phyloP scores from a whole-genome alignment of 139 green algal species.

The Volvox africanus region DNA sequence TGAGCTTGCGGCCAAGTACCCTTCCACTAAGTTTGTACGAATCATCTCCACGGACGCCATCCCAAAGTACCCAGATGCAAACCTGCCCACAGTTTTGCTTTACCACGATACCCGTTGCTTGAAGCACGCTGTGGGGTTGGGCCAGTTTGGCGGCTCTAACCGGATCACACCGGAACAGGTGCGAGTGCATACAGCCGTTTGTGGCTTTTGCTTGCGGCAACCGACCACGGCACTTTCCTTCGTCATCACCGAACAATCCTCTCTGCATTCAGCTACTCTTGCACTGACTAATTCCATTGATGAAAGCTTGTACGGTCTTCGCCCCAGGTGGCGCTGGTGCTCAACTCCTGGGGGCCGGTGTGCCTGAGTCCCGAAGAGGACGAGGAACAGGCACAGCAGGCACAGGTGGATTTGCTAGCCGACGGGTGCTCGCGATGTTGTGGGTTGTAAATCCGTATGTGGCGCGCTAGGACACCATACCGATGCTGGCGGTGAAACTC shows the following conservation, averaged over 20 bases:
- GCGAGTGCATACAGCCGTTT: not conserved
- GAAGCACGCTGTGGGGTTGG: constrained; percentile 77
- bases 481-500: too few species aligned
- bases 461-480: too few species aligned
- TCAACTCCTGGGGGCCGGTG: constrained; percentile 52
- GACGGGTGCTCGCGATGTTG: too few species aligned
- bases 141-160: constrained; percentile 75
- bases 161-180: constrained; percentile 79
- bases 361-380: constrained; percentile 40
- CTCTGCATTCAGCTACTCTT: too few species aligned
- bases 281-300: too few species aligned
- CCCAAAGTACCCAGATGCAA: constrained; percentile 89
- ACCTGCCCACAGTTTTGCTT: constrained; percentile 93
- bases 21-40: constrained; percentile 90
- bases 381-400: constrained; percentile 7
- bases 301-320: not conserved
- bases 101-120: constrained; percentile 83
- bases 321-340: constrained; percentile 47
- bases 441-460: too few species aligned
- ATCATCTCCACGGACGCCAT: constrained; percentile 91
- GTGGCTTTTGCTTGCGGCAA: too few species aligned
- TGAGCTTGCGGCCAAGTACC: constrained; percentile 84
- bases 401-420: constrained; percentile 5
- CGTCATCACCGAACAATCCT: too few species aligned
- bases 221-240: too few species aligned